These are phyloP conservation scores for Trametes hirsuta DNA, from an alignment of 1,284 basidiomycete genomes.

Conservation along the genomic window DNA sequence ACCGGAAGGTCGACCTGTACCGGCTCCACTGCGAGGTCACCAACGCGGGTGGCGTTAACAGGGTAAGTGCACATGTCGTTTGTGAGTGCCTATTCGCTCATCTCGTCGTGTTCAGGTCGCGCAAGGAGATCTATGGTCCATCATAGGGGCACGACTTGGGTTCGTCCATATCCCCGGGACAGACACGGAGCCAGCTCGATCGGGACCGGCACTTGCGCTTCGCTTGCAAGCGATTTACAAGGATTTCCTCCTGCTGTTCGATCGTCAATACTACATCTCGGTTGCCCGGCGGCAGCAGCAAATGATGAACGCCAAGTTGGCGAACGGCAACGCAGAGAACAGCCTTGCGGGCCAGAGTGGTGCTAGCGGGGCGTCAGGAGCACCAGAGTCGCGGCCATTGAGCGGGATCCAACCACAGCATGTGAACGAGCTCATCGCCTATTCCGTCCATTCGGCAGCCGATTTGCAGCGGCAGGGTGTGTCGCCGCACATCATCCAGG, in stretches of 20 bases:
- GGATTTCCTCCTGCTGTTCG: slow-evolving; percentile 59
- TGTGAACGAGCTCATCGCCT: slow-evolving; percentile 46
- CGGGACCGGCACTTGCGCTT: slow-evolving; percentile 60
- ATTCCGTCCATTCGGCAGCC: slow-evolving; percentile 45
- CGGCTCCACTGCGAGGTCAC: slow-evolving; percentile 60
- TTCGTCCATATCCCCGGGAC: slow-evolving; percentile 62
- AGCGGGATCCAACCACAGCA: slow-evolving; percentile 33
- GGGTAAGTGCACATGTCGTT: slow-evolving; percentile 41
- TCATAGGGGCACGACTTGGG: slow-evolving; percentile 66
- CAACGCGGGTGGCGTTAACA: slow-evolving; percentile 51
- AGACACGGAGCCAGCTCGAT: slow-evolving; percentile 57
- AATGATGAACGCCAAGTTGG: slow-evolving; percentile 9
- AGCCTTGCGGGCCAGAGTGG: neutral
- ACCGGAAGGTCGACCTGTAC: slow-evolving; percentile 57
- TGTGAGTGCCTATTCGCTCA: neutral
- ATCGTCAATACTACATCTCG: slow-evolving; percentile 50
- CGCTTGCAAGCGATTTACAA: slow-evolving; percentile 64
- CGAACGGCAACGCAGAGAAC: neutral
- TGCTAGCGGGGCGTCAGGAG: neutral
- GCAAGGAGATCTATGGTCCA: slow-evolving; percentile 60
- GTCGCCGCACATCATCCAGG: slow-evolving; percentile 52
- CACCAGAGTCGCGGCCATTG: neutral
- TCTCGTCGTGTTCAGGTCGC: slow-evolving; percentile 45
- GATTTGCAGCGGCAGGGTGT: slow-evolving; percentile 58
- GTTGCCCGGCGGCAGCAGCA: slow-evolving; percentile 18